phyloP scores from a whole-genome alignment of 148 eudicot species.

The Rhododendron williamsianum region DNA sequence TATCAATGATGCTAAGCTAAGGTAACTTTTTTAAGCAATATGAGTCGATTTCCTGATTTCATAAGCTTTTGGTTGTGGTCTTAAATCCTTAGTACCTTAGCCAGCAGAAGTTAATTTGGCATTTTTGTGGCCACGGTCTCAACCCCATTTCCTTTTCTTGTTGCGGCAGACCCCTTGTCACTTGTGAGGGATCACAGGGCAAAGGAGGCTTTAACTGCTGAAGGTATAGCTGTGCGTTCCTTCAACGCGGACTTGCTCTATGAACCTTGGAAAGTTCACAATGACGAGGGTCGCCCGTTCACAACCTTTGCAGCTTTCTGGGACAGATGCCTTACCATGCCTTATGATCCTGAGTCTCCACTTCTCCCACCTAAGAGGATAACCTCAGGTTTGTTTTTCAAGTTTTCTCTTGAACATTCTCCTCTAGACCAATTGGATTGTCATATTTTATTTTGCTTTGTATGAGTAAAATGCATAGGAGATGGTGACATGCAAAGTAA shows the following conservation, averaged over 20 bases:
- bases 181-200: constrained; percentile 93
- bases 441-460: background rate
- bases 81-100: background rate
- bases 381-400: constrained; percentile 48
- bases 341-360: constrained; percentile 93
- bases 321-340: constrained; percentile 98
- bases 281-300: constrained; percentile 69
- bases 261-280: constrained; percentile 92
- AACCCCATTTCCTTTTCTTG: constrained; percentile 15
- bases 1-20: background rate
- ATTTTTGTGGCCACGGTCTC: background rate
- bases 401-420: background rate
- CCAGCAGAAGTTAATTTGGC: background rate
- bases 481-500: background rate
- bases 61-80: background rate
- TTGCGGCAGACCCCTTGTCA: constrained; percentile 75
- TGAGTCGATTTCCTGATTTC: background rate
- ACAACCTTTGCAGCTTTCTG: constrained; percentile 74
- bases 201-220: constrained; percentile 72
- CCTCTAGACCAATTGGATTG: background rate
- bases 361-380: constrained; percentile 98
- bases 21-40: background rate
- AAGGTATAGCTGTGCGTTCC: constrained; percentile 71
- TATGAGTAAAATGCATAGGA: background rate
- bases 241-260: constrained; percentile 94